Evolutionary conservation across 192 early-diverging fungal genomes (phyloP), one percentile per base, ranked within the genome.

Genomic region (Coemansia sp.): DNA sequence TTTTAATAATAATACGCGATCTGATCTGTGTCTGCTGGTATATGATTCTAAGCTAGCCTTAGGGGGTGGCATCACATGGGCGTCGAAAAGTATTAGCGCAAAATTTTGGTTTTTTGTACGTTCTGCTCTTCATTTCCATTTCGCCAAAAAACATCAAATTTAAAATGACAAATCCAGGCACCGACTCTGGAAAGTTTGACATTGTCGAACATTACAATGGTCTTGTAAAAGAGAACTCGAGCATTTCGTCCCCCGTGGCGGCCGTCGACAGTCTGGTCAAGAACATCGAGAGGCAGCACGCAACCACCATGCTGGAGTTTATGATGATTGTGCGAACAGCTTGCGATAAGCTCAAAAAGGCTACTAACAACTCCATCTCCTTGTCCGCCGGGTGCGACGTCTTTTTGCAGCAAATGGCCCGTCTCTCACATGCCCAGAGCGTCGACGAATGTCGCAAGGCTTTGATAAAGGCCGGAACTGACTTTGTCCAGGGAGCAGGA

Each of bases 241-340:
- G 85, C 63, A 71, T 89, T 11, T 87, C 89, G 12, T 84, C 86
- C 62, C 88, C 89, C 0, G 85, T 91, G 9, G 89, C 89, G 4
- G 85, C 88, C 14, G 85, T 91, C 43, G 81, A 88, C 63, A 81
- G 87, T 23, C 71, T 91, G 30, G 84, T 86, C 10, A 83, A 85
- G 56, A 76, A 86, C 37, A 84, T 88, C 53, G 84, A 84, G 56
- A 78, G 79, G 63, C 83, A 84, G 71, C 71, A 61, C 13, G 92
- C 94, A 13, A 88, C 90, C 11, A 95, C 95, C 2, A 87, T 91
- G 80, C 83, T 85, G 1, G 95, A 98, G 72, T 93, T 96, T 60
- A 86, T 90, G 82, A 81, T 84, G 59, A 87, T 87, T 37, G 81
- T 93, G 24, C 81, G 83, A 43, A 73, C 72, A 13, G 87, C 89